Conservation (phyloP, 345 rosid genomes). For the Rhizophora mangle region DNA sequence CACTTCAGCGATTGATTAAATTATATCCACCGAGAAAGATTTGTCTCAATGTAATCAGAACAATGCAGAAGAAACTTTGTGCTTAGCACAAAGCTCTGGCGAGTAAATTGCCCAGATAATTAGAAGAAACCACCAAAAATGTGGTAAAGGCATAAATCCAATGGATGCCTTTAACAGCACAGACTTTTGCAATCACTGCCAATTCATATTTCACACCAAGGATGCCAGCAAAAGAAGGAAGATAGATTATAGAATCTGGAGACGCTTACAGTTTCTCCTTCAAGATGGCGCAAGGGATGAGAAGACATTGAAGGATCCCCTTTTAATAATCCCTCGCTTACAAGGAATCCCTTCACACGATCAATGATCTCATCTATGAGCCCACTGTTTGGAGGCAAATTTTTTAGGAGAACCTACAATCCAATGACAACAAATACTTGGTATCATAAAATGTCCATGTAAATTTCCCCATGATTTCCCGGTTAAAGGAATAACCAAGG, state of each 20-base stretch:
- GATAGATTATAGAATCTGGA: not conserved
- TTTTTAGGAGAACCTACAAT: constrained; percentile 74
- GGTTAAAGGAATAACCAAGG: not conserved
- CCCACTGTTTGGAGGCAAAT: constrained; percentile 85
- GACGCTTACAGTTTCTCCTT: constrained; percentile 62
- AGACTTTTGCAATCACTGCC: not conserved
- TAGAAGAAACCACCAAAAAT: not conserved
- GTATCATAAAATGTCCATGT: no score
- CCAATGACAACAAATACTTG: no score
- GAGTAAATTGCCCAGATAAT: no score
- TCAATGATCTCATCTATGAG: constrained; percentile 85
- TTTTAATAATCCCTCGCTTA: constrained; percentile 76
- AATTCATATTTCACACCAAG: not conserved
- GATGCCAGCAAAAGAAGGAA: not conserved
- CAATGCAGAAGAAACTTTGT: not conserved
- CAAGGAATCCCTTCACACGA: constrained; percentile 82
- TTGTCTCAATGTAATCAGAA: not conserved
- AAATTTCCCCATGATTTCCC: not conserved
- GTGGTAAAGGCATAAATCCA: not conserved
- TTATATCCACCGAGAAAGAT: not conserved
- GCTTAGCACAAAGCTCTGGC: no score
- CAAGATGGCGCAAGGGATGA: constrained; percentile 60
- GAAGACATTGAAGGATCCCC: constrained; percentile 76
- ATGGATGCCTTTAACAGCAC: not conserved
- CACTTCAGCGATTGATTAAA: not conserved